Base-by-base conservation (phyloP, 2,329 filamentous ascomycete species). In the Penicillium verrucosum region DNA sequence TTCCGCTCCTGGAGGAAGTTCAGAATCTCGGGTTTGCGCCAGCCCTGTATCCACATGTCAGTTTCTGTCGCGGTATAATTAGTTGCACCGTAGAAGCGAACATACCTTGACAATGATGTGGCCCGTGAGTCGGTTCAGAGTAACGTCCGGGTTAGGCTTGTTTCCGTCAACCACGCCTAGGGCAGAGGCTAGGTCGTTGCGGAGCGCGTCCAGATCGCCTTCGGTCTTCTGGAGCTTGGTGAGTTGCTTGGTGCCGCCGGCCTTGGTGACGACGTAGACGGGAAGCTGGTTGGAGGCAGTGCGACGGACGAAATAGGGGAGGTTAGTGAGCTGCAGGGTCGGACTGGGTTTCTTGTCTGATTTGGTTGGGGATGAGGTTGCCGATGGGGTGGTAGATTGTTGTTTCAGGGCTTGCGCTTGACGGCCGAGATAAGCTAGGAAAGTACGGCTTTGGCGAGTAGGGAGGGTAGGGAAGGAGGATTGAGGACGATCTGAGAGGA, bases 211-310 rank as follows among this genome's bases (percentile, higher is more conserved):
- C 48, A 85, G 68, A 70, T 96, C 83, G 16, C 94, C 94, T 56
- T 90, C 85, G 48, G 93, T 82, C 75, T 89, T 92, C 72, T 91
- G 89, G 54, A 99, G 77, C 55, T 85, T 75, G 5, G 93, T 95
- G 67, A 89, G 76, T 66, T 86, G 84, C 69, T 86, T 81, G 62
- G 89, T 94, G 14, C 90, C 90, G 51, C 91, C 91, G 12, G 85
- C 81, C 77, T 90, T 92, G 62, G 77, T 79, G 63, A 85, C 80
- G 16, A 86, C 80, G 77, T 97, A 99, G 43, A 97, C 83, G 25
- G 90, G 86, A 3, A 94, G 78, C 63, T 90, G 85, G 46, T 85
- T 83, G 37, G 84, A 87, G 1, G 80, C 77, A 3, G 90, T 93
- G 60, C 91, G 87, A 50, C 80, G 80, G 62, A 97, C 82, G 66